Base-by-base conservation (phyloP, 2,329 filamentous ascomycete species). In the Pyrenochaeta sp. region DNA sequence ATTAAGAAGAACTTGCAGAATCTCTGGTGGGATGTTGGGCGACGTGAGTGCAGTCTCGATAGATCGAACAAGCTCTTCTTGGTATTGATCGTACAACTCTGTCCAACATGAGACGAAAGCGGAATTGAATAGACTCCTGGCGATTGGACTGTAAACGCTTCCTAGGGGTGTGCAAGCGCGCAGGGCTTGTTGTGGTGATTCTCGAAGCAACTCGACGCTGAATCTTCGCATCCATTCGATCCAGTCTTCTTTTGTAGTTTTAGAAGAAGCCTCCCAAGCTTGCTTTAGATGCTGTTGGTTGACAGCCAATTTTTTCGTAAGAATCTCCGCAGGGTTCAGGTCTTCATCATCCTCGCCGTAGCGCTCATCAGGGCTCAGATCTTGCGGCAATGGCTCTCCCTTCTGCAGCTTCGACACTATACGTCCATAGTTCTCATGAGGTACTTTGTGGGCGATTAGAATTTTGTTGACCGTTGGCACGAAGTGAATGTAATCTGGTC, bases 21-120 rank as follows among this genome's bases (percentile, higher is more conserved):
- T 90, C 77, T 99, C 96, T 0, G 96, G 95, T 0, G 95, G 94
- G 12, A 99, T 96, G 68, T 97, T 94, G 51, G 94, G 91, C 3
- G 94, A 98, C 53, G 93, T 95, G 67, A 99, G 91, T 0, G 96
- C 95, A 61, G 91, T 92, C 77, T 99, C 95, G 51, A 99, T 96
- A 25, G 96, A 96, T 52, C 91, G 89, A 50, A 99, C 96, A 40
- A 99, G 86, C 75, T 99, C 95, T 73, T 99, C 94, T 72, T 98
- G 95, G 71, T 96, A 98, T 68, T 95, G 91, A 65, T 97, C 93
- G 72, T 97, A 99, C 3, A 99, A 82, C 73, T 99, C 95, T 49
- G 93, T 96, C 95, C 95, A 99, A 78, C 95, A 99, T 4, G 94
- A 98, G 1, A 98, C 94, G 71, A 99, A 99, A 0, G 95, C 95